Conservation (phyloP, 768 basidiomycete species). For the Termitomyces heimii region DNA sequence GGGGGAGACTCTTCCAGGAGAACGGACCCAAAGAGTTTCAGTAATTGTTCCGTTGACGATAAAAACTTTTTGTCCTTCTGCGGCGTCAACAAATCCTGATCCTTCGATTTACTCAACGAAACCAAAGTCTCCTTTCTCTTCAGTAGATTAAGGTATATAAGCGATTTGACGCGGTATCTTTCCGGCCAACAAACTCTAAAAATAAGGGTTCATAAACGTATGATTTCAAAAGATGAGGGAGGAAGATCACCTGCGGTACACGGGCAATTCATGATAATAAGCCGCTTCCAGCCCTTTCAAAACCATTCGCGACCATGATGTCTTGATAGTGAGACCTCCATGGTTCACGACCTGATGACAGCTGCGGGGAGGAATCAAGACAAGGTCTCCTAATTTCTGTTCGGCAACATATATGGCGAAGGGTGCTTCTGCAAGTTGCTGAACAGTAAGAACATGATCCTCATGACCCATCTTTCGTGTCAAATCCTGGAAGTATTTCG, state of each 20-base stretch:
- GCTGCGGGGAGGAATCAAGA: conserved; percentile 74
- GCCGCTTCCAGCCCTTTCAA: conserved; percentile 52
- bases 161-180: conserved; percentile 68
- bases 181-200: conserved; percentile 74
- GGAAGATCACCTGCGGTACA: conserved; percentile 61
- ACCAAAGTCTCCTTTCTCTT: conserved; percentile 7
- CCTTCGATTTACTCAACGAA: neutral
- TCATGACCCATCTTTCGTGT: conserved; percentile 67
- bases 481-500: conserved; percentile 53
- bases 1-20: conserved; percentile 40
- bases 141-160: conserved; percentile 50
- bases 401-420: conserved; percentile 67
- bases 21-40: conserved; percentile 45
- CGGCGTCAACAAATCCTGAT: neutral
- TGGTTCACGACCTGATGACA: conserved; percentile 82
- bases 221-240: conserved; percentile 5
- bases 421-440: conserved; percentile 59
- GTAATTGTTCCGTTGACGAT: conserved; percentile 27
- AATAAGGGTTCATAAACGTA: neutral
- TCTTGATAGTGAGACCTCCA: conserved; percentile 78
- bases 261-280: conserved; percentile 66
- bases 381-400: conserved; percentile 72
- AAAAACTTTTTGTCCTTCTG: conserved; percentile 1
- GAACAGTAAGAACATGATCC: conserved; percentile 52
- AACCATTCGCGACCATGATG: conserved; percentile 85